Conservation (phyloP, 2,329 filamentous ascomycete genomes). For the Diaporthe aspalathi region DNA sequence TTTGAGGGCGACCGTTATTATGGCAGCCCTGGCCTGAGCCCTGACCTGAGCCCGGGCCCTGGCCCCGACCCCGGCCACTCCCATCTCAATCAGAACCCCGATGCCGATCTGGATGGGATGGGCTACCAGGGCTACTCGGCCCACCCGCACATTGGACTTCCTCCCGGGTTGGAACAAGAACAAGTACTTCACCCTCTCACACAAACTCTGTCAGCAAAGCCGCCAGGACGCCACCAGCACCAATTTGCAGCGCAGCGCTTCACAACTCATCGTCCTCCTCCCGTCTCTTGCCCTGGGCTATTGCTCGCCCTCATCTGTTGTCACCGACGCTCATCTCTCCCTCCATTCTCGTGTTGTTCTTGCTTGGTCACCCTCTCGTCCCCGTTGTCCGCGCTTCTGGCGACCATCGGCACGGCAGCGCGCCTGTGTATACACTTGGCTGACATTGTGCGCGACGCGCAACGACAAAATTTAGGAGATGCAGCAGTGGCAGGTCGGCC, state of each 20-base stretch:
- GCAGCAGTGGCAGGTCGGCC: constrained; percentile 72
- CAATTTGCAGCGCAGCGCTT: constrained; percentile 10
- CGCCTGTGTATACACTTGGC: neutral
- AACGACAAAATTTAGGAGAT: constrained; percentile 58
- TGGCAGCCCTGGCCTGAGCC: neutral
- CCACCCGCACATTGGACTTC: neutral
- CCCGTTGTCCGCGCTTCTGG: neutral
- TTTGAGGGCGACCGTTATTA: no score
- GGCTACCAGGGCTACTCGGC: no score
- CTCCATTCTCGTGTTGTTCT: neutral
- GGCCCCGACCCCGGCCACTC: neutral
- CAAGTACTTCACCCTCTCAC: constrained; percentile 23
- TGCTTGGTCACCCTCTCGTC: neutral
- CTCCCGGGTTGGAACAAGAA: neutral
- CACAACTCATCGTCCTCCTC: neutral
- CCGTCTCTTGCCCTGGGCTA: neutral
- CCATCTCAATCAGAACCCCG: neutral
- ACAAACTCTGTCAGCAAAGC: neutral
- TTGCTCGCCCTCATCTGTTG: neutral
- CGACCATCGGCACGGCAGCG: neutral
- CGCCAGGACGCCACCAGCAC: neutral
- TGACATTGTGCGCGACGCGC: constrained; percentile 39
- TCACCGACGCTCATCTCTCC: neutral
- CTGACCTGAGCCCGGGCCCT: neutral
- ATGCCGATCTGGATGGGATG: neutral